phyloP scores from a whole-genome alignment of 768 basidiomycete species.

The Leccinum variicolor region DNA sequence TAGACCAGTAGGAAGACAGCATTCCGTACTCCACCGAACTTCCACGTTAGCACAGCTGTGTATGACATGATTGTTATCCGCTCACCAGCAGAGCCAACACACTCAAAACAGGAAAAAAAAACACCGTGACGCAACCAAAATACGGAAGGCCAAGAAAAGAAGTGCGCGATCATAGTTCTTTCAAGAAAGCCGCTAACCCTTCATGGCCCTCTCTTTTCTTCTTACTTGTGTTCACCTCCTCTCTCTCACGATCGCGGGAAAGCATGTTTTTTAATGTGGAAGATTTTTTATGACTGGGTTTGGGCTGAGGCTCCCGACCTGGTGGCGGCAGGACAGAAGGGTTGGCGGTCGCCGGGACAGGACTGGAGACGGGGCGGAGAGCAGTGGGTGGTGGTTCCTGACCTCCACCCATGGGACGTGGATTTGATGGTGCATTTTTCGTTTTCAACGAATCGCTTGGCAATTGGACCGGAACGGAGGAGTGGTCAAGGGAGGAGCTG shows the following conservation, averaged over 20 bases:
- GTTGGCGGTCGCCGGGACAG: not conserved
- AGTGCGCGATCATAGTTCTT: constrained; percentile 12
- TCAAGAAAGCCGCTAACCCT: constrained; percentile 52
- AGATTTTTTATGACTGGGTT: constrained; percentile 34
- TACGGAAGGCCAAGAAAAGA: not conserved
- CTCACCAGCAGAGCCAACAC: too few species aligned
- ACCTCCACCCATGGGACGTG: not conserved
- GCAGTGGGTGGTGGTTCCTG: not conserved
- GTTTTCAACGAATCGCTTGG: not conserved
- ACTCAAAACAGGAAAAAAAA: not conserved
- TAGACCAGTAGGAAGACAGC: too few species aligned
- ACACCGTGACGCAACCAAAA: not conserved
- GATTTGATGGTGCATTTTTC: not conserved
- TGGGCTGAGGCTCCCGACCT: constrained; percentile 38
- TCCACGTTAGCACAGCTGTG: too few species aligned
- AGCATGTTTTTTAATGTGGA: constrained; percentile 61
- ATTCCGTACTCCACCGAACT: too few species aligned
- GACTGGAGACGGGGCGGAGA: not conserved
- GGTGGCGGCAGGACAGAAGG: not conserved
- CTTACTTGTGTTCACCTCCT: constrained; percentile 25
- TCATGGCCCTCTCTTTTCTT: constrained; percentile 25
- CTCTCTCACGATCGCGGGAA: constrained; percentile 52
- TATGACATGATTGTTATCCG: too few species aligned
- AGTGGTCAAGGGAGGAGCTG: not conserved
- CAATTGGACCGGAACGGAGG: not conserved